Evolutionary conservation across 2,329 filamentous ascomycete genomes (phyloP).

Genomic region (Alternaria triticimaculans): DNA sequence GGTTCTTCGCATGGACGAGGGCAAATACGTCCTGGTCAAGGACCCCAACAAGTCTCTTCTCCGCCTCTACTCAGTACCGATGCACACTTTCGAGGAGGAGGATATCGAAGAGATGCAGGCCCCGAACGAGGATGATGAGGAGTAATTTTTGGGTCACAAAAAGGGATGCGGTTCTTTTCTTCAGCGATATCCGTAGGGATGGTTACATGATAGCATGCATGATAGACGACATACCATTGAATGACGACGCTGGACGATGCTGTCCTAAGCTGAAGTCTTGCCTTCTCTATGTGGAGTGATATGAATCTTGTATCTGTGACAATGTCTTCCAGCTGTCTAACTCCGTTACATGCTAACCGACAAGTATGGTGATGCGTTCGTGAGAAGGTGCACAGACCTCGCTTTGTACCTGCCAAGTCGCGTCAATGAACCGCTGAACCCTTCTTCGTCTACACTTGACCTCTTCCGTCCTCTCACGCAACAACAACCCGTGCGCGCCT

Average conservation of each 20-base stretch:
- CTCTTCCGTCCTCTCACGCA: not conserved
- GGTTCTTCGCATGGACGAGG: slow-evolving; percentile 77
- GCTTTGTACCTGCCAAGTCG: not conserved
- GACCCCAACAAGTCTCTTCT: slow-evolving; percentile 98
- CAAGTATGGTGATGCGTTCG: not conserved
- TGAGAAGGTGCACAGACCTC: not conserved
- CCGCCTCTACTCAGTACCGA: slow-evolving; percentile 88
- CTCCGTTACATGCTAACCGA: not conserved
- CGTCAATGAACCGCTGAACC: not conserved
- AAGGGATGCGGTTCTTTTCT: slow-evolving; percentile 9
- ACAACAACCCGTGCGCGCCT: not conserved
- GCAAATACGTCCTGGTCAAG: slow-evolving; percentile 80
- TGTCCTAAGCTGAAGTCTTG: not conserved
- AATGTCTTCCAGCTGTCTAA: not conserved
- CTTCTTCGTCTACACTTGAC: not conserved
- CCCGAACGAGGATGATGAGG: slow-evolving; percentile 62
- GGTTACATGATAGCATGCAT: slow-evolving; percentile 23
- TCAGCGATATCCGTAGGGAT: slow-evolving; percentile 32
- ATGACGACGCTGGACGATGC: slow-evolving; percentile 9
- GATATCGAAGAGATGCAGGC: slow-evolving; percentile 74
- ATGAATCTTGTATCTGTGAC: accelerated
- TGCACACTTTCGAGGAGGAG: slow-evolving; percentile 88
- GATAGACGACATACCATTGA: slow-evolving; percentile 28
- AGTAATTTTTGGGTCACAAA: slow-evolving; percentile 46
- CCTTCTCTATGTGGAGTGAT: no score